phyloP scores from a whole-genome alignment of 2,329 filamentous ascomycete species.

The Trichoderma gracile region DNA sequence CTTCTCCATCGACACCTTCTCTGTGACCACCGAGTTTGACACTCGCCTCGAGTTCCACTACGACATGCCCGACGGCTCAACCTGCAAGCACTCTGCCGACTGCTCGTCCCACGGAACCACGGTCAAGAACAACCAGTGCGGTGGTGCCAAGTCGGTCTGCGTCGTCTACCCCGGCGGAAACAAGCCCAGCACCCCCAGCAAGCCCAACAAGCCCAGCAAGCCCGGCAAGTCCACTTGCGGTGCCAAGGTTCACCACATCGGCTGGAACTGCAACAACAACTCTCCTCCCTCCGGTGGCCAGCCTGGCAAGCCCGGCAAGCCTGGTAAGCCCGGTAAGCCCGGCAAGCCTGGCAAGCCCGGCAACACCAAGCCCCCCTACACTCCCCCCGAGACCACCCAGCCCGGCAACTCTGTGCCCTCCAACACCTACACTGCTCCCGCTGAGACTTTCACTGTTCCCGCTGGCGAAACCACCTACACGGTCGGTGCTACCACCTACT shows the following conservation, averaged over 20 bases:
- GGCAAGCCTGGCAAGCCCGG: not conserved
- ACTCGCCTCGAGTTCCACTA: slow-evolving; percentile 84
- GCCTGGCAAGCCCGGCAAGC: too few species aligned
- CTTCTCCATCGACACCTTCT: slow-evolving; percentile 76
- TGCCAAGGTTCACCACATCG: slow-evolving; percentile 72
- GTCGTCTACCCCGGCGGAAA: slow-evolving; percentile 62
- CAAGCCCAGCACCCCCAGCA: slow-evolving; percentile 33
- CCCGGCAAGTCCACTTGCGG: slow-evolving; percentile 58
- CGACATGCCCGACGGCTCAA: slow-evolving; percentile 77
- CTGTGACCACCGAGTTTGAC: slow-evolving; percentile 73
- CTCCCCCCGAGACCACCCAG: slow-evolving; percentile 6
- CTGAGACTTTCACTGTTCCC: slow-evolving; percentile 9
- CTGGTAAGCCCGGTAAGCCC: too few species aligned
- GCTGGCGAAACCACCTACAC: not conserved
- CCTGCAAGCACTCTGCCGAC: slow-evolving; percentile 73
- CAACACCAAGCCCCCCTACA: slow-evolving; percentile 1
- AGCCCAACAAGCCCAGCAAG: slow-evolving; percentile 32
- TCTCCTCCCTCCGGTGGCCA: not conserved
- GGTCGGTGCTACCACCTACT: not conserved
- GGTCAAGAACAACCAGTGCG: slow-evolving; percentile 84
- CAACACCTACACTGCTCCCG: slow-evolving; percentile 10
- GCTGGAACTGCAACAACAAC: slow-evolving; percentile 28
- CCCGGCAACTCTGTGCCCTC: not conserved
- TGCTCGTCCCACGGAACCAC: slow-evolving; percentile 69
- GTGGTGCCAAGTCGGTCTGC: slow-evolving; percentile 80